These are phyloP conservation scores for Agrocybe pediades DNA, from an alignment of 768 basidiomycete species.

Conservation along the genomic window DNA sequence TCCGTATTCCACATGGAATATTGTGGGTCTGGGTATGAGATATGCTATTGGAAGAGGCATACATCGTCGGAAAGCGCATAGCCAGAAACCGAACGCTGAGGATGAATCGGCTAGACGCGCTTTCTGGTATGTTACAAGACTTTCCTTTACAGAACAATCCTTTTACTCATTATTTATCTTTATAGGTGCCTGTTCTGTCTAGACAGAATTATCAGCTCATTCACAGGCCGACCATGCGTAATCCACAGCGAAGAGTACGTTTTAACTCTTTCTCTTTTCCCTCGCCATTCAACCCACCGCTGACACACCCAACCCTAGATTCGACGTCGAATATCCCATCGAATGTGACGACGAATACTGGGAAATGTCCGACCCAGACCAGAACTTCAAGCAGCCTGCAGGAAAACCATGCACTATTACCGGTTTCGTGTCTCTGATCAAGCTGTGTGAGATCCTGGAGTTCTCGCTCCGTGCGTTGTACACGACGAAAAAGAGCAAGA, in stretches of 20 bases:
- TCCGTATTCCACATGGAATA: constrained; percentile 67
- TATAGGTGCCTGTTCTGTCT: constrained; percentile 54
- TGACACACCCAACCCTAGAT: constrained; percentile 38
- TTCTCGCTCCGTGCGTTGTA: constrained; percentile 78
- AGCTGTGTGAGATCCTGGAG: constrained; percentile 64
- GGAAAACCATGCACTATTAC: constrained; percentile 58
- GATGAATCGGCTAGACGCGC: constrained; percentile 77
- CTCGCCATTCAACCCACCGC: not conserved
- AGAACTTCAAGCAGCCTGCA: constrained; percentile 70
- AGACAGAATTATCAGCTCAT: constrained; percentile 51
- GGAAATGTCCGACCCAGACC: constrained; percentile 57
- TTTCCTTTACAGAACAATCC: not conserved
- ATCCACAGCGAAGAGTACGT: constrained; percentile 79
- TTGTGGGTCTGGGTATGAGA: constrained; percentile 72
- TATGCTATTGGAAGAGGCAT: constrained; percentile 78
- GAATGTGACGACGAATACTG: constrained; percentile 79
- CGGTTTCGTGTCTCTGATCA: constrained; percentile 56
- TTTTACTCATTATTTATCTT: too few relatives aligned
- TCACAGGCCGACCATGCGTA: constrained; percentile 72
- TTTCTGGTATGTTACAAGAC: constrained; percentile 50
- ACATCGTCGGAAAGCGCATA: constrained; percentile 48
- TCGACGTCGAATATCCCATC: constrained; percentile 70
- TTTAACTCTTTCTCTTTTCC: not conserved
- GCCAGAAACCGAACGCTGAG: constrained; percentile 43
- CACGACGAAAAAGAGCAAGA: constrained; percentile 77